Evolutionary conservation across 495 filamentous ascomycete species (phyloP).

Genomic region (Chaetomium tenue): DNA sequence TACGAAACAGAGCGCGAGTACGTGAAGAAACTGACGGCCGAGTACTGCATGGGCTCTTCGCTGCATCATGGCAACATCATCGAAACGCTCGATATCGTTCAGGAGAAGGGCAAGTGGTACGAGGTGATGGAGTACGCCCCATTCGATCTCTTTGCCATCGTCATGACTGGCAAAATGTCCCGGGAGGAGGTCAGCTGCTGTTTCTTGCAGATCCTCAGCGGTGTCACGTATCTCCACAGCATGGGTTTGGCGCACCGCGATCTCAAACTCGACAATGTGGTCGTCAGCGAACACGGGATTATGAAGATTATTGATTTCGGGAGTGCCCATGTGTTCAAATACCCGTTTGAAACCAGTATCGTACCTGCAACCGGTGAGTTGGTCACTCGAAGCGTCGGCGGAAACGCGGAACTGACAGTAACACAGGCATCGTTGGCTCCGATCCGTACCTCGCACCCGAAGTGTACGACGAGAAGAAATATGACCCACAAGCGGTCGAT

Average conservation of each 20-base stretch:
- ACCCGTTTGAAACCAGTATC: conserved; percentile 93
- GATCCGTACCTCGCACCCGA: conserved; percentile 97
- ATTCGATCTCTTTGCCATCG: conserved; percentile 93
- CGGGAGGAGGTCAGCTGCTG: conserved; percentile 86
- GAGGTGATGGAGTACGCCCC: conserved; percentile 99
- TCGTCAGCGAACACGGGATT: conserved; percentile 94
- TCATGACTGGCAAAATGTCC: conserved; percentile 98
- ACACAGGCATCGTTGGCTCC: conserved; percentile 87
- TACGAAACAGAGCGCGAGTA: conserved; percentile 95
- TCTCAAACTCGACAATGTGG: conserved; percentile 96
- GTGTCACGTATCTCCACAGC: conserved; percentile 94
- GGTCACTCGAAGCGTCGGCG: background rate
- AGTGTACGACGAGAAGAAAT: conserved; percentile 91
- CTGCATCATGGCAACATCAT: conserved; percentile 98
- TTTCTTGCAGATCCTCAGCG: conserved; percentile 91
- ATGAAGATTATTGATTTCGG: conserved; percentile 99
- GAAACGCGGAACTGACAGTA: conserved; percentile 13
- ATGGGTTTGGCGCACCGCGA: conserved; percentile 96
- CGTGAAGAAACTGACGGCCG: conserved; percentile 97
- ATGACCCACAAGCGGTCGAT: conserved; percentile 91
- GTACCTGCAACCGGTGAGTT: conserved; percentile 80
- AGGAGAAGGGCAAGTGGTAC: conserved; percentile 94
- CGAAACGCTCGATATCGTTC: conserved; percentile 93
- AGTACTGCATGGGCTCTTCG: conserved; percentile 97
- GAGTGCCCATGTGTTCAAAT: conserved; percentile 92